Evolutionary conservation across 768 basidiomycete genomes (phyloP), one percentile per base, ranked within the genome.

Genomic region (Naganishia kalamii): DNA sequence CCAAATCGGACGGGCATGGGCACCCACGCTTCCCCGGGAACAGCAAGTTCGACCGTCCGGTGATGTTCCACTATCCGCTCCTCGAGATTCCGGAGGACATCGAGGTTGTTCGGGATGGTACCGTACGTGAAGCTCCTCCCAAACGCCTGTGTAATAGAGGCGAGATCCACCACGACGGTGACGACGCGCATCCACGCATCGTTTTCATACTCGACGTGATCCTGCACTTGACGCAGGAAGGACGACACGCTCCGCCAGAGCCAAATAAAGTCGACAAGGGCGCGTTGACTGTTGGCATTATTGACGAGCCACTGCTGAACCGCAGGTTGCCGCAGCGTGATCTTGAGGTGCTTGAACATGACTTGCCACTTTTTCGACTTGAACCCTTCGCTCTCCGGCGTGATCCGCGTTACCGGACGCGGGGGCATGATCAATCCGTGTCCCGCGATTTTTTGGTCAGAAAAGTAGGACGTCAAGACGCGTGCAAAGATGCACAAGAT

Each of bases 161-260:
- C 88, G 27, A 99, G 80, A 35, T 90, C 92, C 11, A 94, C 84
- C 6, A 92, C 92, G 25, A 97, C 88, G 70, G 93, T 92, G 79
- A 98, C 98, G 15, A 96, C 90, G 71, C 87, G 89, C 68, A 96
- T 90, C 94, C 93, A 96, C 21, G 88, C 88, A 69, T 99, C 96
- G 32, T 88, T 88, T 80, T 99, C 96, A 79, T 89, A 99, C 77
- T 97, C 94, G 71, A 99, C 85, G 70, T 98, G 96, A 59, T 81
- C 87, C 30, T 84, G 83, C 5, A 82, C 85, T 21, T 88, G 90
- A 19, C 94, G 85, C 70, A 87, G 86, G 77, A 92, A 92, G 1
- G 92, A 87, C 73, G 94, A 92, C 73, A 97, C 83, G 69, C 89
- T 90, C 85, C 90, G 89, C 81, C 98, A 99, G 47, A 97, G 80